Base-by-base conservation (phyloP, 148 eudicot species). In the Salicornia ramosissima region DNA sequence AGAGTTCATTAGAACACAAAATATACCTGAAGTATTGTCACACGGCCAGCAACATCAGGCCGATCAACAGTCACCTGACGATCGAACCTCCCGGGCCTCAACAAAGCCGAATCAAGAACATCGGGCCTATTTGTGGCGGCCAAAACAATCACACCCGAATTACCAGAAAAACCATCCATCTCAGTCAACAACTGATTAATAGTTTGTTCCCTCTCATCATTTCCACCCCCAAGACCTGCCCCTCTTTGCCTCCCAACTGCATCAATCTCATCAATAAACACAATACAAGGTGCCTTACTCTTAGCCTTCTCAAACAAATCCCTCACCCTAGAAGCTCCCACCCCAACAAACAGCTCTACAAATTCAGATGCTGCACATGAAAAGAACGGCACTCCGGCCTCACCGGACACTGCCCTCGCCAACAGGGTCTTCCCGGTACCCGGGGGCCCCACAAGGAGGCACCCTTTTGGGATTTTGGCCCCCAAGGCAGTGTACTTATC, bases 71-170 rank as follows among this genome's bases (percentile, higher is more conserved):
- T 94, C 30, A 94, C 99, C 81, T 94, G 99, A 15, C 99, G 83
- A 85, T 94, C 99, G 50, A 94, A 94, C 91, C 99, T 87, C n/a
- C 99, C 99, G 10, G 99, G 99, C 83, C 99, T 91, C 78, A 94
- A 69, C 93, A 94, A 80, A 0, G 99, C 99, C 0, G 99, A 86
- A 80, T 94, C 99, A 80, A 94, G 89, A 63, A 94, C 99, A 87
- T 94, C 99, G 0, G 99, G 99, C 74, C 99, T 78, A 55, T 94
- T 94, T 4, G 99, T 94, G 0, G 99, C 99, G 29, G 99, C 99
- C 86, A 94, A 73, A 29, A 94, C 99, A 68, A 94, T 94, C 5
- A 94, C 99, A 47, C 99, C 99, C 0, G 99, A 90, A 74, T 94
- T 94, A 1, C 99, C 99, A 1, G 97, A 87, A 50, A 94, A 94